Conservation (phyloP, 2,329 filamentous ascomycete species). For the Hypoxylon sp. region DNA sequence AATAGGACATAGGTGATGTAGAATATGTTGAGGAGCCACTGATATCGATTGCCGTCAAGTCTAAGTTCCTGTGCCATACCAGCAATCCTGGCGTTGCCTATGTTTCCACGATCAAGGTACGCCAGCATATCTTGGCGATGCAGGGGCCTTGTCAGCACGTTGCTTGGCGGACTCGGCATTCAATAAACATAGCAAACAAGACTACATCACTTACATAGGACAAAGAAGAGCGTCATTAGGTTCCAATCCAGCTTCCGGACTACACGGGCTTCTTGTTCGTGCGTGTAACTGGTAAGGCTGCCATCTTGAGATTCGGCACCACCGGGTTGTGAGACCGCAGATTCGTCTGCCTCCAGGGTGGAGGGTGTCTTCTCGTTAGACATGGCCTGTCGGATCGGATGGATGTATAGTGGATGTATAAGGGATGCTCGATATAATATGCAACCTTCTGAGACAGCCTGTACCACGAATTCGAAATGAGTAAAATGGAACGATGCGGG, state of each 20-base stretch:
- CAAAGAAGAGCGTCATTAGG: constrained; percentile 49
- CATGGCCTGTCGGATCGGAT: constrained; percentile 24
- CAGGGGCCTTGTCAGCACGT: constrained; percentile 26
- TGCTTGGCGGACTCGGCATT: constrained; percentile 8
- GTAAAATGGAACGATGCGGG: not conserved
- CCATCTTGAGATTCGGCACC: constrained; percentile 23
- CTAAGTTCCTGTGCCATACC: constrained; percentile 74
- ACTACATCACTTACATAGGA: constrained; percentile 46
- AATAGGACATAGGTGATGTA: constrained; percentile 75
- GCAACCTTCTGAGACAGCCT: constrained; percentile 23
- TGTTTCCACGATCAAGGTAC: constrained; percentile 60
- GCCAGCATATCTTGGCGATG: constrained; percentile 47
- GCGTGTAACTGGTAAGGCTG: constrained; percentile 15
- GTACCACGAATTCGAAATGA: constrained; percentile 16
- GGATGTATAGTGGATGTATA: not conserved
- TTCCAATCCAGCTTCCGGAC: constrained; percentile 49
- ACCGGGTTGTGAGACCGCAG: constrained; percentile 12
- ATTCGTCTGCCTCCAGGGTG: constrained; percentile 36
- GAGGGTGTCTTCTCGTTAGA: constrained; percentile 35
- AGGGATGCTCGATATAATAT: constrained; percentile 18
- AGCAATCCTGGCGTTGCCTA: constrained; percentile 74
- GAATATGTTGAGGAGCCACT: constrained; percentile 73
- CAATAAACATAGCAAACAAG: not conserved
- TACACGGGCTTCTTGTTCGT: constrained; percentile 44
- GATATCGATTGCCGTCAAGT: constrained; percentile 65